Evolutionary conservation across 2,329 filamentous ascomycete species (phyloP).

Genomic region (Fusarium sp.): DNA sequence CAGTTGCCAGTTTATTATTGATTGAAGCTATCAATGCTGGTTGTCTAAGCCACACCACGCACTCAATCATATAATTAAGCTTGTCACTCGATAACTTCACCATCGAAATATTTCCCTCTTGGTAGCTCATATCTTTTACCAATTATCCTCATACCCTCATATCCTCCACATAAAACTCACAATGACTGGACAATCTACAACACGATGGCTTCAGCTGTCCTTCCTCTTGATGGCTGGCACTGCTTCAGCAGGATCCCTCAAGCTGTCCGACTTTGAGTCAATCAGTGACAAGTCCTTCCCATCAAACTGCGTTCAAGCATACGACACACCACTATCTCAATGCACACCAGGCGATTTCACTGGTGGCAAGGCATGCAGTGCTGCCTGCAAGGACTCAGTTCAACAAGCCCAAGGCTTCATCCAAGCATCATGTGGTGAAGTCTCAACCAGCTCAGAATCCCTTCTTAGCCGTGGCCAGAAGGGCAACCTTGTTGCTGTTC

Average conservation of each 20-base stretch:
- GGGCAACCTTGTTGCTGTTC: constrained; percentile 53
- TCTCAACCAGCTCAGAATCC: constrained; percentile 47
- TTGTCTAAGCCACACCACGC: constrained; percentile 18
- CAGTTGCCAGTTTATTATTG: constrained; percentile 41
- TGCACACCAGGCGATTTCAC: constrained; percentile 56
- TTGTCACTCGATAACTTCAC: constrained; percentile 2
- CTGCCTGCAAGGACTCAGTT: constrained; percentile 52
- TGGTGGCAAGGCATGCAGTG: constrained; percentile 54
- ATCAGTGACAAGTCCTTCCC: constrained; percentile 55
- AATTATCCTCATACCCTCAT: neutral
- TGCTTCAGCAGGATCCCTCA: constrained; percentile 45
- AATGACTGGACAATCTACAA: constrained; percentile 35
- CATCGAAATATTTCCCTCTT: neutral
- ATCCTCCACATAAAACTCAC: constrained; percentile 6
- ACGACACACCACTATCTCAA: constrained; percentile 56
- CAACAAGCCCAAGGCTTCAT: constrained; percentile 48
- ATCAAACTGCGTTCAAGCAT: constrained; percentile 56
- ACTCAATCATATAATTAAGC: constrained; percentile 28
- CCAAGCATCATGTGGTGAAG: constrained; percentile 45
- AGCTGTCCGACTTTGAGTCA: constrained; percentile 57
- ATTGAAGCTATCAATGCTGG: constrained; percentile 35
- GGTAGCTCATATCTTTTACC: neutral
- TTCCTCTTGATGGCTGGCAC: constrained; percentile 42
- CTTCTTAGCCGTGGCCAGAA: constrained; percentile 54
- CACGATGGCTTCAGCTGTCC: constrained; percentile 45